Base-by-base conservation (phyloP, 2,329 filamentous ascomycete species). In the Tolypocladium capitatum region DNA sequence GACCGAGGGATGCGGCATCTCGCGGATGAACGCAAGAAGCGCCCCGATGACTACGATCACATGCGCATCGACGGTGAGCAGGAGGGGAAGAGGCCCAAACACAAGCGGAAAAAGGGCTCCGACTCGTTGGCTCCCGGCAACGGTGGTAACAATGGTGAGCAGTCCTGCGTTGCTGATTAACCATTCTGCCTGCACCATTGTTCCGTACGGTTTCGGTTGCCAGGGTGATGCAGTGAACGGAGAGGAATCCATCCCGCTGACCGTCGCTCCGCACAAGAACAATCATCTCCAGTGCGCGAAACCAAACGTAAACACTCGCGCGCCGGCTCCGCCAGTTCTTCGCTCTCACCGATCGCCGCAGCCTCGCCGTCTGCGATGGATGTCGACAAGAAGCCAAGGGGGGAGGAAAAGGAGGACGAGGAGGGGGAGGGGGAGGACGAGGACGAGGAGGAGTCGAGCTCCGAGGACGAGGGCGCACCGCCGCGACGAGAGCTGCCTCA, bases 31-130 rank as follows among this genome's bases (percentile, higher is more conserved):
- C 73, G 81, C 46, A 86, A 86, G 62, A 76, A 80, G 38, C 69
- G 75, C 53, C 68, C 73, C 31, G 75, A 80, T 48, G 75, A 81
- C 46, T 69, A 64, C 43, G 68, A 78, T 52, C 63, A 69, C 48
- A 66, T 67, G 50, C 71, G 71, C 56, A 70, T 53, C 51, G 59
- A 71, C 46, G 72, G 64, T 28, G 75, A 77, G 41, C 70, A 70
- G 51, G 70, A 72, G 46, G 64, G 67, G 21, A 78, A 78, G 57
- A 76, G 78, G 60, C 68, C 72, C 24, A 89, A 90, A 63, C 75
- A 84, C 54, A 89, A 86, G 73, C 89, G 86, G 70, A 81, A 85
- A 62, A 89, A 88, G 67, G 85, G 83, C 24, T 70, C 77, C 8
- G 80, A 82, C 49, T 71, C 64, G 47, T 67, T 76, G 31, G 71